A percentile compares a stretch with the other conserved stretches of the same genome.
Evolutionary conservation across 2,329 filamentous ascomycete genomes (phyloP).

Genomic region (Coniochaeta prunicola): DNA sequence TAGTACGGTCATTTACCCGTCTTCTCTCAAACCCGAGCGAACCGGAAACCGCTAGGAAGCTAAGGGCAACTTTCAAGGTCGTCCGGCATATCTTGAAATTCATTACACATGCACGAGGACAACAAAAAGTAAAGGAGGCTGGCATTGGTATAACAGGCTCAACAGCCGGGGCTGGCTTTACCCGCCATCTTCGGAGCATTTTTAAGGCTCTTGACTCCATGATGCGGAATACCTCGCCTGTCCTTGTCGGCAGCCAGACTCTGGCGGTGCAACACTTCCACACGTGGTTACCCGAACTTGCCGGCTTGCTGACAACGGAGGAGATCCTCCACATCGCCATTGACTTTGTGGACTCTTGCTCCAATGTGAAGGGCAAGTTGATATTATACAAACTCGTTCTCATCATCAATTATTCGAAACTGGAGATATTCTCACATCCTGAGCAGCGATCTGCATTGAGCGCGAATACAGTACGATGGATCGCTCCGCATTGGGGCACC

Average conservation of each 20-base stretch:
- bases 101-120: constrained; percentile 79
- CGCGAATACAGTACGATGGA: constrained; percentile 81
- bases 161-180: constrained; percentile 62
- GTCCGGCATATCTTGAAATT: constrained; percentile 90
- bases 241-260: constrained; percentile 89
- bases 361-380: constrained; percentile 80
- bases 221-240: constrained; percentile 80
- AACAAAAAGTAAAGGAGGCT: constrained; percentile 83
- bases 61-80: constrained; percentile 91
- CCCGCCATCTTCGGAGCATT: constrained; percentile 73
- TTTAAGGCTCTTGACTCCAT: constrained; percentile 85
- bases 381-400: constrained; percentile 87
- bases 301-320: constrained; percentile 65
- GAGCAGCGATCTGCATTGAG: constrained; percentile 69
- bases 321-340: constrained; percentile 89
- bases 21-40: constrained; percentile 79
- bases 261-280: constrained; percentile 94
- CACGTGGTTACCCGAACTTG: constrained; percentile 90
- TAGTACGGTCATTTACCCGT: constrained; percentile 80
- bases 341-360: constrained; percentile 89
- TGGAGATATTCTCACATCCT: constrained; percentile 72
- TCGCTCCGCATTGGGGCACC: constrained; percentile 87
- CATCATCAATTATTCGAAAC: constrained; percentile 82
- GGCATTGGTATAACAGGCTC: constrained; percentile 76
- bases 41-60: constrained; percentile 71